phyloP scores from a whole-genome alignment of 2,329 filamentous ascomycete genomes.

The Raffaelea albimanens region DNA sequence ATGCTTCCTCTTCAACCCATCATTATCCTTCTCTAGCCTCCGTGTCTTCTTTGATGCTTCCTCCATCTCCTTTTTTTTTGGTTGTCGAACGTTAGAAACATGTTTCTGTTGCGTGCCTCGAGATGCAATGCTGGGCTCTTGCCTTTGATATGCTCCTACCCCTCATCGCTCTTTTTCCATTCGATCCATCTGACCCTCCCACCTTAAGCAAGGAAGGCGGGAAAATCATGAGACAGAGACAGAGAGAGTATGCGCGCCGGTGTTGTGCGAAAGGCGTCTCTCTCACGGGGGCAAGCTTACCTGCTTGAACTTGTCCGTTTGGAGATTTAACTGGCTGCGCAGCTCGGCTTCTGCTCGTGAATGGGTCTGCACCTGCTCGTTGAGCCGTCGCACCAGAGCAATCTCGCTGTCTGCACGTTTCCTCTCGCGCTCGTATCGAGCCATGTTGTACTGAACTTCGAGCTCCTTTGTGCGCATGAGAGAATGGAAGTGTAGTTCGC shows the following conservation, averaged over 20 bases:
- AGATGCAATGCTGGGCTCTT: not conserved
- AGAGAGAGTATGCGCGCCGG: too few species aligned
- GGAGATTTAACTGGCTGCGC: conserved; percentile 91
- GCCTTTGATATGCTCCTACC: not conserved
- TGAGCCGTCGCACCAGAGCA: conserved; percentile 72
- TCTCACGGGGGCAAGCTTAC: conserved; percentile 41
- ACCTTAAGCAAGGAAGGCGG: conserved; percentile 1
- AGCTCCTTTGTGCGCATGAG: conserved; percentile 89
- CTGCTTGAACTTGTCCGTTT: conserved; percentile 99
- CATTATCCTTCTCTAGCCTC: conserved; percentile 91
- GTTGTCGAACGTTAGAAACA: conserved; percentile 74
- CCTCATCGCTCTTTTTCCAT: not conserved
- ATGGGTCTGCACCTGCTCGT: conserved; percentile 86
- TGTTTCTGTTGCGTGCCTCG: not conserved
- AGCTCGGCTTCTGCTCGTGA: conserved; percentile 93
- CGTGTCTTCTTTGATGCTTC: conserved; percentile 99
- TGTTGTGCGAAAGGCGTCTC: not conserved
- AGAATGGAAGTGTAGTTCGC: conserved; percentile 88
- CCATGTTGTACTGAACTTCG: conserved; percentile 86
- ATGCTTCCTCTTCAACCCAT: conserved; percentile 82
- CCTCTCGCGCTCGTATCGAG: conserved; percentile 80
- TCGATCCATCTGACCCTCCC: too few species aligned
- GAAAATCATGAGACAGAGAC: not conserved
- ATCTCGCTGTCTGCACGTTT: conserved; percentile 78
- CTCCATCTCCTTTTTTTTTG: conserved; percentile 76